Conservation (phyloP, 1,284 basidiomycete species). For the Stereum hirsutum region DNA sequence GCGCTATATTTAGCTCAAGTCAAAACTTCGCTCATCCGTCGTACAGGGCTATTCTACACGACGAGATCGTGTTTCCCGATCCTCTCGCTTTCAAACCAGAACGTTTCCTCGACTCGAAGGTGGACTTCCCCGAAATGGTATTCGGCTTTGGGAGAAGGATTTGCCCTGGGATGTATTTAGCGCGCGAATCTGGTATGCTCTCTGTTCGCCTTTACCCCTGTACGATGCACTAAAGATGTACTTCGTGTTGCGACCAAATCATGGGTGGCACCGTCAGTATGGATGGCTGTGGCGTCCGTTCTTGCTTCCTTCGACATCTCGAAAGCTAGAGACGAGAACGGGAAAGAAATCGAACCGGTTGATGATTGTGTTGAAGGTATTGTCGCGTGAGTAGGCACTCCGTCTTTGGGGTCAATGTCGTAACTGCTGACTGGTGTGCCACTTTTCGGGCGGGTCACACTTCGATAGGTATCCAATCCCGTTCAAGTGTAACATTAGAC, state of each 20-base stretch:
- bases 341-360: slow-evolving; percentile 28
- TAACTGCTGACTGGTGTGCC: not conserved
- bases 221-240: slow-evolving; percentile 27
- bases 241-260: slow-evolving; percentile 35
- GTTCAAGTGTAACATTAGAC: not conserved
- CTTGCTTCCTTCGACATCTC: slow-evolving; percentile 32
- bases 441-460: not conserved
- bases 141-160: slow-evolving; percentile 4
- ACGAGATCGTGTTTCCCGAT: not conserved
- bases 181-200: no score
- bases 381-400: slow-evolving; percentile 33
- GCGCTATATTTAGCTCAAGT: not conserved
- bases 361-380: slow-evolving; percentile 31
- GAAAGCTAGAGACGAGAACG: slow-evolving; percentile 29
- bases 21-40: no score
- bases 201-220: not conserved
- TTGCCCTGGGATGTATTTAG: not conserved
- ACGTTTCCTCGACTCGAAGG: not conserved
- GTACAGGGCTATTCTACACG: slow-evolving; percentile 2
- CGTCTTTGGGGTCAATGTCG: no score
- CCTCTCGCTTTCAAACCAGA: slow-evolving; percentile 4
- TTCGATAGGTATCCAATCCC: not conserved
- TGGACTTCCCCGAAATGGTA: not conserved
- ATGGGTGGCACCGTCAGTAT: slow-evolving; percentile 34
- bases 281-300: slow-evolving; percentile 36